phyloP scores from a whole-genome alignment of 345 rosid genomes.

The Trapa bicornis region DNA sequence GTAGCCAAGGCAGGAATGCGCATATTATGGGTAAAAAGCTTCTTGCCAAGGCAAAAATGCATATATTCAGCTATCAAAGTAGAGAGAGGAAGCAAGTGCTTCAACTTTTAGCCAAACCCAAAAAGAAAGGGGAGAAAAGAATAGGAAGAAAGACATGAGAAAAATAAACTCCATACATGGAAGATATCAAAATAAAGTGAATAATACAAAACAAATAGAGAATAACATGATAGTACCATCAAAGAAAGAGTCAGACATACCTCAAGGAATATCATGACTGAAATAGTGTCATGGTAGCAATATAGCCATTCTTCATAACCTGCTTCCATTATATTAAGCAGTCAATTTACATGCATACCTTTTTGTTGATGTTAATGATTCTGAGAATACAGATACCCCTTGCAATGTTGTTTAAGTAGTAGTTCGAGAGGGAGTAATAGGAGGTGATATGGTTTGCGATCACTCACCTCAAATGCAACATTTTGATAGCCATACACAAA shows the following conservation, averaged over 20 bases:
- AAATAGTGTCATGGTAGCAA: conserved; percentile 83
- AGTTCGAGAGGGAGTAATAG: not conserved
- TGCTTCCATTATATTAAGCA: conserved; percentile 13
- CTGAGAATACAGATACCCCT: not conserved
- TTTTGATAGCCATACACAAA: conserved; percentile 90
- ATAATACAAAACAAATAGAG: not conserved
- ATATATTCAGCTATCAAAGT: too few relatives aligned
- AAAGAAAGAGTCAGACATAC: not conserved
- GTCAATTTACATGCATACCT: not conserved
- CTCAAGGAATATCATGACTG: conserved; percentile 42
- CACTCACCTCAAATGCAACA: conserved; percentile 82
- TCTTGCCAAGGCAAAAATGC: too few relatives aligned
- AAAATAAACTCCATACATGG: not conserved
- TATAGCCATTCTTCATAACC: conserved; percentile 95
- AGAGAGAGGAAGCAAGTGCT: too few relatives aligned
- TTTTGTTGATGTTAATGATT: not conserved
- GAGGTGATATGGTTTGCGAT: not conserved
- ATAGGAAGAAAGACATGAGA: too few relatives aligned
- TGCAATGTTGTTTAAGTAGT: not conserved
- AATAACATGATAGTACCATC: not conserved
- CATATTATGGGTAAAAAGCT: too few relatives aligned
- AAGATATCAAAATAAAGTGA: not conserved
- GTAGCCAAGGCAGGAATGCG: too few relatives aligned
- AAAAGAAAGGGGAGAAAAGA: too few relatives aligned
- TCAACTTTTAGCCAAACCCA: too few relatives aligned